phyloP scores from a whole-genome alignment of 2,329 filamentous ascomycete species.

The Leptodontidium sp. region DNA sequence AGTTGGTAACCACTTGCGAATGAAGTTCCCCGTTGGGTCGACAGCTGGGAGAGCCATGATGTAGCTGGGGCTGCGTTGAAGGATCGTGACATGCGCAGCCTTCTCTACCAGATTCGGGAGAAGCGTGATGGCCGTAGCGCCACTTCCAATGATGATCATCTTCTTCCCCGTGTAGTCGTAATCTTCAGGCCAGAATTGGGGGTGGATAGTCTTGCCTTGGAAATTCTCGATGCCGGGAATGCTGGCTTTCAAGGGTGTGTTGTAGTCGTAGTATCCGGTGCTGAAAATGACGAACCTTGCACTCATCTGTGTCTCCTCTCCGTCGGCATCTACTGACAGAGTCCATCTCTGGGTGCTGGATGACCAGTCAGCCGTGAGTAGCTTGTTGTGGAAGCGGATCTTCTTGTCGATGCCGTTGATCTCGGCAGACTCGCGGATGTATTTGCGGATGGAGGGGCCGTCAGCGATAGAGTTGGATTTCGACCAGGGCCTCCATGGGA shows the following conservation, averaged over 20 bases:
- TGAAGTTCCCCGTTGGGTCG: constrained; percentile 31
- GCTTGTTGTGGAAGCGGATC: constrained; percentile 60
- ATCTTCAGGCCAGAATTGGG: constrained; percentile 77
- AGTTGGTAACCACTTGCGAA: constrained; percentile 51
- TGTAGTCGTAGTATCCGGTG: constrained; percentile 72
- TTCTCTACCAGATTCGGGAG: constrained; percentile 73
- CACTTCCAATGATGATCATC: constrained; percentile 57
- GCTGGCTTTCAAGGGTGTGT: constrained; percentile 57
- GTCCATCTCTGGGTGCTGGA: constrained; percentile 62
- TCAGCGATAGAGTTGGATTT: constrained; percentile 59
- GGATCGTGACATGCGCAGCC: constrained; percentile 75
- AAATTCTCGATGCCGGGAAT: constrained; percentile 69
- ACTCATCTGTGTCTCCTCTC: constrained; percentile 43
- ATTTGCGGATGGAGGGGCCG: constrained; percentile 60
- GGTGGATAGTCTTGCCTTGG: constrained; percentile 67
- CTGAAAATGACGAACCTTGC: constrained; percentile 64
- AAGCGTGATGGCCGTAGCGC: constrained; percentile 82
- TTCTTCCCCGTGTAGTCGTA: constrained; percentile 68
- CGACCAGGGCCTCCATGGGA: constrained; percentile 75
- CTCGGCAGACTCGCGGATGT: constrained; percentile 61
- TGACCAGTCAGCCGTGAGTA: constrained; percentile 62
- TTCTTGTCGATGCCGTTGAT: constrained; percentile 61
- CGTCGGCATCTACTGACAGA: constrained; percentile 51
- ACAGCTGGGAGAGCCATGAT: constrained; percentile 59
- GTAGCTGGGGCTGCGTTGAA: constrained; percentile 81